phyloP scores from a whole-genome alignment of 768 basidiomycete genomes.

The Suillus decipiens region DNA sequence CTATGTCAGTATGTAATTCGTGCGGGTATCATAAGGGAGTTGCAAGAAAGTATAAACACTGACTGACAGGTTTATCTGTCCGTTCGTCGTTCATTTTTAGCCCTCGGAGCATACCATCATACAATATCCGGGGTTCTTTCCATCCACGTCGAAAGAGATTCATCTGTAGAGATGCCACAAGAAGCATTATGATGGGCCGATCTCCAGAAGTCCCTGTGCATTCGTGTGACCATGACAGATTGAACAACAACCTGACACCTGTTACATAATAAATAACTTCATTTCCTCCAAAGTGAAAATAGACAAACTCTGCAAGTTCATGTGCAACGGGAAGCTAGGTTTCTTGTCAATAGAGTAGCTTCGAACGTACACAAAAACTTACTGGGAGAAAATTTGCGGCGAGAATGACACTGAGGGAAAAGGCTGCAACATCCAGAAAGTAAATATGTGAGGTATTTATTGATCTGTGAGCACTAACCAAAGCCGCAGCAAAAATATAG shows the following conservation, averaged over 20 bases:
- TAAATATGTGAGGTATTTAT: background rate
- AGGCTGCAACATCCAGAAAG: background rate
- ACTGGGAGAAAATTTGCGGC: background rate
- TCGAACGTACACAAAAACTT: background rate
- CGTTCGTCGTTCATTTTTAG: background rate
- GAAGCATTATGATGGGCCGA: background rate
- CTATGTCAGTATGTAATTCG: background rate
- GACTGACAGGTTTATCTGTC: background rate
- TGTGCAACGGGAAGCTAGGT: background rate
- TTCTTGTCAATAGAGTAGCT: background rate
- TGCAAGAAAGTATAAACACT: too few species aligned
- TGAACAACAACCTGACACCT: background rate
- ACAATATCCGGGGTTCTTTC: background rate
- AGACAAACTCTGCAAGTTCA: background rate
- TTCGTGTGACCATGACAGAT: background rate
- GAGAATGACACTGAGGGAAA: background rate
- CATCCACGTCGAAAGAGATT: background rate
- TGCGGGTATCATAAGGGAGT: too few species aligned
- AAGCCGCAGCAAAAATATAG: background rate
- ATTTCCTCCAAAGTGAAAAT: background rate
- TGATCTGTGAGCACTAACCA: background rate
- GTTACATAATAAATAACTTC: background rate
- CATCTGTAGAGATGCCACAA: background rate
- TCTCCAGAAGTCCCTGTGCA: background rate
- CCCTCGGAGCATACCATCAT: background rate